Conservation (phyloP, 805 yeast genomes). For the Metschnikowia cerradonensis region DNA sequence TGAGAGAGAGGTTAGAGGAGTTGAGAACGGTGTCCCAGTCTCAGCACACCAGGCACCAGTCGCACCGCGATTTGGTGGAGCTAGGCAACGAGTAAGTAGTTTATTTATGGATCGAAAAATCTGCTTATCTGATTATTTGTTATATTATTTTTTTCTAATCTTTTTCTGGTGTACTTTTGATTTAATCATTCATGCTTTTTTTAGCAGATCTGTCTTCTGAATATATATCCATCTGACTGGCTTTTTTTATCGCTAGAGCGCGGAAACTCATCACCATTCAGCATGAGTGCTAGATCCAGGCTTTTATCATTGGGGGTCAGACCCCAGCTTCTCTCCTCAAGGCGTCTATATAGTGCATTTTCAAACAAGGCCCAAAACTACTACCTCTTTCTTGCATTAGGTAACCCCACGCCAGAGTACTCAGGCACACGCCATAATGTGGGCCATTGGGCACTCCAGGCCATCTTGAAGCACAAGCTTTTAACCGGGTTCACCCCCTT, state of each 20-base stretch:
- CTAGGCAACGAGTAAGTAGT: conserved; percentile 12
- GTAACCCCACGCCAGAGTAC: conserved; percentile 70
- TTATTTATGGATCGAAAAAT: background rate
- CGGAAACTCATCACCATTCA: background rate
- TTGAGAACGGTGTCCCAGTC: conserved; percentile 51
- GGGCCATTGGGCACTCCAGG: conserved; percentile 56
- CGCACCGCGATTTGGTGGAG: conserved; percentile 26
- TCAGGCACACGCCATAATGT: conserved; percentile 70
- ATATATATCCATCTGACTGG: too few species aligned
- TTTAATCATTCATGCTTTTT: too few species aligned
- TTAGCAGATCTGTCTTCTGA: too few species aligned
- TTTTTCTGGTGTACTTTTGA: too few species aligned
- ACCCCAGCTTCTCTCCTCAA: background rate
- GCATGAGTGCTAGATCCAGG: background rate
- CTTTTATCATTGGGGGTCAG: background rate
- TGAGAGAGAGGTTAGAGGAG: conserved; percentile 63
- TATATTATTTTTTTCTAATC: too few species aligned
- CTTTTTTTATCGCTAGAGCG: background rate
- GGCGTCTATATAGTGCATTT: background rate
- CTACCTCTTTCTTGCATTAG: conserved; percentile 43
- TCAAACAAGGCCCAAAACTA: background rate
- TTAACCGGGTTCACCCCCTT: conserved; percentile 30
- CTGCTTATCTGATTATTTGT: too few species aligned
- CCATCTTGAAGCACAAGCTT: conserved; percentile 54
- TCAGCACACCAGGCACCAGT: conserved; percentile 34